These are phyloP conservation scores for Stromatinia cepivora DNA, from an alignment of 2,329 filamentous ascomycete species.

Conservation along the genomic window DNA sequence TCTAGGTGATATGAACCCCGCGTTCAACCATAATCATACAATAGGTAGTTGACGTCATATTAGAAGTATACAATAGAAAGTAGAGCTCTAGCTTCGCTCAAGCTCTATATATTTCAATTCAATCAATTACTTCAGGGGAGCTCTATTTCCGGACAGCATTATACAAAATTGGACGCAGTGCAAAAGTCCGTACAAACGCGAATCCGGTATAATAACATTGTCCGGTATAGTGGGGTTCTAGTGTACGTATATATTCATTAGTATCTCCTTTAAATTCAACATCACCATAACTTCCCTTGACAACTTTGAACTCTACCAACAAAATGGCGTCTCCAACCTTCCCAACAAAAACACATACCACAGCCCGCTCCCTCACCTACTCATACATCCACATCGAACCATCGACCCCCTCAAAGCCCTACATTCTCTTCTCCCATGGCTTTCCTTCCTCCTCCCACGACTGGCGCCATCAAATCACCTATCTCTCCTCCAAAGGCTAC, in stretches of 20 bases:
- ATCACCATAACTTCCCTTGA: neutral
- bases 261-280: neutral
- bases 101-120: too few species aligned
- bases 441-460: constrained; percentile 50
- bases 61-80: neutral
- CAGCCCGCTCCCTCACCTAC: constrained; percentile 10
- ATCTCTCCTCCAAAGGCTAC: constrained; percentile 41
- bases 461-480: constrained; percentile 40
- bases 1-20: neutral
- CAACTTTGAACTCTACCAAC: neutral
- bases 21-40: neutral
- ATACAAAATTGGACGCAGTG: too few species aligned
- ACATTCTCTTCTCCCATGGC: constrained; percentile 50
- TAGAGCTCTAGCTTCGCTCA: too few species aligned
- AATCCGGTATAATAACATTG: too few species aligned
- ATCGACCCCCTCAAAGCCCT: neutral
- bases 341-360: neutral
- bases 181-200: too few species aligned
- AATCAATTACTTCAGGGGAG: too few species aligned
- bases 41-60: neutral
- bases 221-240: too few species aligned
- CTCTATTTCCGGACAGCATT: too few species aligned
- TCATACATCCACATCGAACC: constrained; percentile 12
- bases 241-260: neutral
- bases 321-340: neutral